Conservation (phyloP, 2,329 filamentous ascomycete genomes). For the Fusarium sp. region DNA sequence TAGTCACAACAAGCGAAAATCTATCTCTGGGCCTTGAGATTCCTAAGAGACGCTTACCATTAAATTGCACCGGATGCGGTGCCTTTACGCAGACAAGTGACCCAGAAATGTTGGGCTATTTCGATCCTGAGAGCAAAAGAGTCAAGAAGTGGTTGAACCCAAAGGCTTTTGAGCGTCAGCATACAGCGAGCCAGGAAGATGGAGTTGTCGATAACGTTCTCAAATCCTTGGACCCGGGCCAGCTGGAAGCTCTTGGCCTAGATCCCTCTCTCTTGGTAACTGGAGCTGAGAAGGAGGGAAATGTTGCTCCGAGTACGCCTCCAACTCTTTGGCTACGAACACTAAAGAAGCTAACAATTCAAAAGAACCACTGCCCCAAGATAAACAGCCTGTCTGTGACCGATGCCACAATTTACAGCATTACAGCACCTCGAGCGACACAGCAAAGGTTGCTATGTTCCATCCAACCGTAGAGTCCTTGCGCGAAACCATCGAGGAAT, state of each 20-base stretch:
- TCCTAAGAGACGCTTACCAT: slow-evolving; percentile 54
- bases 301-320: slow-evolving; percentile 29
- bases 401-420: slow-evolving; percentile 86
- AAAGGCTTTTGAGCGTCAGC: slow-evolving; percentile 18
- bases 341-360: slow-evolving; percentile 13
- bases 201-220: slow-evolving; percentile 58
- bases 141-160: slow-evolving; percentile 58
- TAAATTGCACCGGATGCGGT: slow-evolving; percentile 71
- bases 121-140: slow-evolving; percentile 59
- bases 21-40: neutral
- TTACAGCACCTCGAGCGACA: slow-evolving; percentile 68
- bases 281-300: slow-evolving; percentile 39
- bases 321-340: neutral
- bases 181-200: slow-evolving; percentile 50
- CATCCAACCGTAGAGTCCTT: slow-evolving; percentile 86
- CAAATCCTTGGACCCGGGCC: slow-evolving; percentile 51
- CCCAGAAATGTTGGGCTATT: slow-evolving; percentile 65
- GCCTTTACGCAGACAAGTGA: slow-evolving; percentile 67
- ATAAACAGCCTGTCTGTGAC: slow-evolving; percentile 75
- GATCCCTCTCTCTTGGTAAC: slow-evolving; percentile 52
- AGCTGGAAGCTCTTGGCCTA: slow-evolving; percentile 58
- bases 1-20: neutral
- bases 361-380: slow-evolving; percentile 20
- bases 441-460: slow-evolving; percentile 67
- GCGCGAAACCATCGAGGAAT: slow-evolving; percentile 84